Evolutionary conservation across 345 rosid genomes (phyloP).

Genomic region (Xanthoceras sorbifolium): DNA sequence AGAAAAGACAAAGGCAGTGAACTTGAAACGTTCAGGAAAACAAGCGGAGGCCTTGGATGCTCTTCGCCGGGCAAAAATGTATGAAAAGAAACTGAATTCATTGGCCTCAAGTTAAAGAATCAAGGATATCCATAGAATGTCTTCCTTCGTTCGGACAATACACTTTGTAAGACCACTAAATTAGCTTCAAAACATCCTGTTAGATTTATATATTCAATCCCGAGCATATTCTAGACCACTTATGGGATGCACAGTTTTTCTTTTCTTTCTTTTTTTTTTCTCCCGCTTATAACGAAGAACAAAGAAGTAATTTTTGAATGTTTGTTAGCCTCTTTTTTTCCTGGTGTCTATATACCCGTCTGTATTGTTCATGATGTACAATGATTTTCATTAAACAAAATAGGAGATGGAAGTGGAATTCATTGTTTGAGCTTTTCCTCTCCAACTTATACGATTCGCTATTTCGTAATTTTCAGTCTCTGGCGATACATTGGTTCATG

Average conservation of each 20-base stretch:
- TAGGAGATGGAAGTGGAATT: background rate
- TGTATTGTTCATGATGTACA: background rate
- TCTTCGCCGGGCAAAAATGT: constrained; percentile 69
- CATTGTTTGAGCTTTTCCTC: background rate
- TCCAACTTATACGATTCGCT: background rate
- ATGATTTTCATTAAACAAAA: background rate
- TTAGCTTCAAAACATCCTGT: constrained; percentile 7
- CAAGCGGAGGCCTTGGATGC: constrained; percentile 92
- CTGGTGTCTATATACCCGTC: background rate
- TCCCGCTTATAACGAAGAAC: too few species aligned
- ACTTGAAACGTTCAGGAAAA: constrained; percentile 77
- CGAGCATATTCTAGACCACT: too few species aligned
- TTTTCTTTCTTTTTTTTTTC: background rate
- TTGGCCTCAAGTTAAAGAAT: constrained; percentile 35
- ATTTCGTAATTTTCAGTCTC: background rate
- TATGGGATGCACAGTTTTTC: too few species aligned
- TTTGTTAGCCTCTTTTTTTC: background rate
- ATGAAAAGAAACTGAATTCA: constrained; percentile 68
- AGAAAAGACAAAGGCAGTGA: constrained; percentile 77
- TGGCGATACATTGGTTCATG: background rate
- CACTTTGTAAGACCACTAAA: background rate
- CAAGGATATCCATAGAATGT: constrained; percentile 8
- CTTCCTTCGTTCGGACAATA: background rate
- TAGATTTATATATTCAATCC: background rate
- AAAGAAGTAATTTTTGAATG: background rate